Evolutionary conservation across 179 eudicot genomes (phyloP).

Genomic region (Sideroxylon spinosum): DNA sequence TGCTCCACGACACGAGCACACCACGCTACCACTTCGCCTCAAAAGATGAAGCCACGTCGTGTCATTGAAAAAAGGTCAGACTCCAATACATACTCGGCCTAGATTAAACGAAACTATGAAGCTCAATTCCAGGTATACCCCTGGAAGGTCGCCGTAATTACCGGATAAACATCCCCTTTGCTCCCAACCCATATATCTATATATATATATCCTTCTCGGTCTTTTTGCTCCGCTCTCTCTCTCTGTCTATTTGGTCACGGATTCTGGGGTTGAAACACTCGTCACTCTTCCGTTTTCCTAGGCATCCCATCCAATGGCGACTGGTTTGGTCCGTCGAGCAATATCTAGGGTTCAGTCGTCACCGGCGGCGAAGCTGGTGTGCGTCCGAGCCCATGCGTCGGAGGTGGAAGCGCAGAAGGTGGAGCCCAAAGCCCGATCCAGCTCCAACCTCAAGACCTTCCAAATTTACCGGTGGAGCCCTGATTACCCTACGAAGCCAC

Average conservation of each 20-base stretch:
- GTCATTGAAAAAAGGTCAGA: slow-evolving; percentile 18
- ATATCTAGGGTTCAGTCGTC: slow-evolving; percentile 26
- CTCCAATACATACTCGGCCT: slow-evolving; percentile 6
- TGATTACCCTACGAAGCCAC: slow-evolving; percentile 61
- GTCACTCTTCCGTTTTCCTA: background rate
- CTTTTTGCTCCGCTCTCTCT: background rate
- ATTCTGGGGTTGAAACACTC: too few species aligned
- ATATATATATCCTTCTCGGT: background rate
- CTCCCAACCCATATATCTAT: too few species aligned
- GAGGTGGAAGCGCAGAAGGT: slow-evolving; percentile 32
- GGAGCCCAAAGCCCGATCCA: slow-evolving; percentile 24
- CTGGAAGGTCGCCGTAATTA: background rate
- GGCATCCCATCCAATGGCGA: slow-evolving; percentile 41
- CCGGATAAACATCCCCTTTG: background rate
- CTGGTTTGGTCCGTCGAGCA: slow-evolving; percentile 51
- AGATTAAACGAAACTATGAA: background rate
- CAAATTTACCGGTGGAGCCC: slow-evolving; percentile 97
- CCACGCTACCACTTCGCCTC: slow-evolving; percentile 26
- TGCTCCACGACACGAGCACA: slow-evolving; percentile 25
- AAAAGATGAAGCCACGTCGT: slow-evolving; percentile 26
- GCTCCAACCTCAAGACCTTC: slow-evolving; percentile 52
- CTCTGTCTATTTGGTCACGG: background rate
- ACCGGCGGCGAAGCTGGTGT: slow-evolving; percentile 28
- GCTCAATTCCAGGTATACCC: slow-evolving; percentile 22
- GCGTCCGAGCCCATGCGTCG: slow-evolving; percentile 48